Evolutionary conservation across 2,329 filamentous ascomycete species (phyloP).

Genomic region (Fusarium heterosporum): DNA sequence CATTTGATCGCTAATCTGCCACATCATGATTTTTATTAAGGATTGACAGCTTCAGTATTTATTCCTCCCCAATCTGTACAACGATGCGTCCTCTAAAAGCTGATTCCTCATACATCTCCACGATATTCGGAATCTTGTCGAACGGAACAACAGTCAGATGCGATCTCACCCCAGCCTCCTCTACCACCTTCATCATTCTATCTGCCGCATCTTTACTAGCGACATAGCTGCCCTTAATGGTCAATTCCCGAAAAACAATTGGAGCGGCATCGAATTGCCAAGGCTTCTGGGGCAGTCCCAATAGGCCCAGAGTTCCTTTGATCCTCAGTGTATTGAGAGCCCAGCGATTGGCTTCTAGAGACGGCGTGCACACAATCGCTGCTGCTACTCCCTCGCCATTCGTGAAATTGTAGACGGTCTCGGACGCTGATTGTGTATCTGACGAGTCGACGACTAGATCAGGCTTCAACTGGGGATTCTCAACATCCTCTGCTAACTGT

Average conservation of each 20-base stretch:
- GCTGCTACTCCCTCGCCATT: constrained; percentile 5
- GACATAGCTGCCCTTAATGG: constrained; percentile 5
- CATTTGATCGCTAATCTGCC: too few species aligned
- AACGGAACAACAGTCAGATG: constrained; percentile 15
- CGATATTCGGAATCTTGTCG: constrained; percentile 2
- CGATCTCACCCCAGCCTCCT: constrained; percentile 13
- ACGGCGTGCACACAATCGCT: constrained; percentile 4
- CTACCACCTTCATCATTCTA: constrained; percentile 12
- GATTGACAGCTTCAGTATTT: not conserved
- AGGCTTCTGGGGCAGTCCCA: not conserved
- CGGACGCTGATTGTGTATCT: not conserved
- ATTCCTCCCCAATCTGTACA: not conserved
- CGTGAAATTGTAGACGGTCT: constrained; percentile 8
- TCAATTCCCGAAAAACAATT: constrained; percentile 12
- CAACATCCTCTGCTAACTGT: constrained; percentile 7
- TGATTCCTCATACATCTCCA: constrained; percentile 13
- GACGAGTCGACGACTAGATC: constrained; percentile 15
- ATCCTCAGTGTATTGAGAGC: constrained; percentile 1
- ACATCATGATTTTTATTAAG: not conserved
- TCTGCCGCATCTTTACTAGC: constrained; percentile 2
- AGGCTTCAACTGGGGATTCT: not conserved
- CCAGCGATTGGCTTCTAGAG: constrained; percentile 17
- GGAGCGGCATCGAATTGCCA: constrained; percentile 21
- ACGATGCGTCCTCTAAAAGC: constrained; percentile 15
- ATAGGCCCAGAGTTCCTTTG: constrained; percentile 10